phyloP scores from a whole-genome alignment of 345 rosid species.

The Acer saccharum region DNA sequence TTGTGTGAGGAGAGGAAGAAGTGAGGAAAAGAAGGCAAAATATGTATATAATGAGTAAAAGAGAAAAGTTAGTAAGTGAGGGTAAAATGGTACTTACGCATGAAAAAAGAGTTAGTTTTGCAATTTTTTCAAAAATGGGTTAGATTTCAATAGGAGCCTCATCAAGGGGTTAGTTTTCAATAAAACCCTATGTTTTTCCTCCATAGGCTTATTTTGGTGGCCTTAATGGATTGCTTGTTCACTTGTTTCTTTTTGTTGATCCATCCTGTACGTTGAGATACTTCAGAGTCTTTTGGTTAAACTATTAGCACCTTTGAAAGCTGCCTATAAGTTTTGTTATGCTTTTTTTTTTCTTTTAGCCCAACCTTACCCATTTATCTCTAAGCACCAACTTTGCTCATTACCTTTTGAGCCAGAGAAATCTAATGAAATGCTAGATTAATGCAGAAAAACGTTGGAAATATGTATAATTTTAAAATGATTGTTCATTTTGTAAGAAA shows the following conservation, averaged over 20 bases:
- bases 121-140: too few relatives aligned
- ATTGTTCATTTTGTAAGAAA: not conserved
- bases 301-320: not conserved
- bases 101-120: too few relatives aligned
- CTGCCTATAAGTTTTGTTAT: not conserved
- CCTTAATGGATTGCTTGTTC: not conserved
- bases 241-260: not conserved
- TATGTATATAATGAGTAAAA: too few relatives aligned
- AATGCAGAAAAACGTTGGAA: not conserved
- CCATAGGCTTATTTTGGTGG: not conserved
- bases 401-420: not conserved
- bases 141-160: too few relatives aligned
- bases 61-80: too few relatives aligned
- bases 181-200: not conserved
- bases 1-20: too few relatives aligned
- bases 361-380: not conserved
- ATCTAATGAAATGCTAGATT: not conserved
- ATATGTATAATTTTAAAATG: not conserved
- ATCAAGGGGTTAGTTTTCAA: too few relatives aligned
- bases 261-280: not conserved
- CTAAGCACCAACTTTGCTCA: not conserved
- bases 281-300: not conserved
- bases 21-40: too few relatives aligned
- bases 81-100: too few relatives aligned
- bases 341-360: not conserved